Percentiles rank a stretch among this genome's conserved stretches.
phyloP scores from a whole-genome alignment of 164 flowering plant genomes.

The Euptelea pleiosperma region DNA sequence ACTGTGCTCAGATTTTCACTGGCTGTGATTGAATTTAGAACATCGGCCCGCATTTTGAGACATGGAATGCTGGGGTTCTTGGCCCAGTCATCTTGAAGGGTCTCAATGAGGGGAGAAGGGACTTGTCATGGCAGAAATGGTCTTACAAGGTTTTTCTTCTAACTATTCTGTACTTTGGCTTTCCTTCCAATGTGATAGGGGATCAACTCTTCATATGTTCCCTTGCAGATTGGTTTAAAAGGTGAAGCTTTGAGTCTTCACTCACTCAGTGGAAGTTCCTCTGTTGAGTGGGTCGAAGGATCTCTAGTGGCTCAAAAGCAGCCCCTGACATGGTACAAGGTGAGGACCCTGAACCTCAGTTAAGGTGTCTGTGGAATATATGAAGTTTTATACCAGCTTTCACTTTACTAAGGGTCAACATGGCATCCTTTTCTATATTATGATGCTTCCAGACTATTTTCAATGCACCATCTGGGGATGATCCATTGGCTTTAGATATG shows the following conservation, averaged over 20 bases:
- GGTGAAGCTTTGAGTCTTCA: slow-evolving; percentile 74
- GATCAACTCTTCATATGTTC: slow-evolving; percentile 4
- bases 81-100: slow-evolving; percentile 84
- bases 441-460: slow-evolving; percentile 51
- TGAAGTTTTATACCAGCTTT: too few relatives aligned
- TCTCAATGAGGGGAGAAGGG: slow-evolving; percentile 76
- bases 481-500: slow-evolving; percentile 80
- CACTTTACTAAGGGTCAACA: not conserved
- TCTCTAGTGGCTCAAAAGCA: slow-evolving; percentile 47
- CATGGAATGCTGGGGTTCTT: slow-evolving; percentile 93
- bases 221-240: slow-evolving; percentile 66
- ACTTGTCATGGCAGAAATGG: slow-evolving; percentile 77
- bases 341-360: not conserved
- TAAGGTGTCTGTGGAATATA: not conserved
- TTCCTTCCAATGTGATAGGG: not conserved
- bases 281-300: slow-evolving; percentile 81
- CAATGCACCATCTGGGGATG: slow-evolving; percentile 59
- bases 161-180: not conserved
- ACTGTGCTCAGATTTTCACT: not conserved
- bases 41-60: slow-evolving; percentile 80
- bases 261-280: slow-evolving; percentile 64
- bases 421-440: not conserved
- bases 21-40: slow-evolving; percentile 43
- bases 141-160: slow-evolving; percentile 68
- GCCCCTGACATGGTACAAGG: slow-evolving; percentile 43